These are phyloP conservation scores for Nicotiana obtusifolia DNA, from an alignment of 257 asterid species.

Conservation along the genomic window DNA sequence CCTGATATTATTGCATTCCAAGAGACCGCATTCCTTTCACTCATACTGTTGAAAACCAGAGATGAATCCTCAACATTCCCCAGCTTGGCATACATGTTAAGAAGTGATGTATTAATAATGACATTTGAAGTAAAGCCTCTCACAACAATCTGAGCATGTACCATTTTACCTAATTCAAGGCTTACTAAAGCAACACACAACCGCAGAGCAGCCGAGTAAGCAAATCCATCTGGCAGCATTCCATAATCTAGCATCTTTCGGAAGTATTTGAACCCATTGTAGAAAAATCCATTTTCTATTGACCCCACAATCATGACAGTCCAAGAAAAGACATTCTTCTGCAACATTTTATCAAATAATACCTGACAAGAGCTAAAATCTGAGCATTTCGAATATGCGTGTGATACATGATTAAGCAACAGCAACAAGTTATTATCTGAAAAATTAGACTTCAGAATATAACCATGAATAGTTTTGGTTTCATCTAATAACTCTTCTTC, in stretches of 20 bases:
- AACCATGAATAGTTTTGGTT: constrained; percentile 36
- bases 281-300: constrained; percentile 24
- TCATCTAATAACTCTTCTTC: constrained; percentile 24
- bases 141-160: constrained; percentile 40
- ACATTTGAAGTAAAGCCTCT: constrained; percentile 42
- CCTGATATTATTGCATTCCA: constrained; percentile 65
- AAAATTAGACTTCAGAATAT: constrained; percentile 28
- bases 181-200: constrained; percentile 37
- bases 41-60: constrained; percentile 37
- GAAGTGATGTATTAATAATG: constrained; percentile 42
- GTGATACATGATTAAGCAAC: constrained; percentile 42
- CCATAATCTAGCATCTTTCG: constrained; percentile 34
- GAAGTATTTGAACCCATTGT: constrained; percentile 31
- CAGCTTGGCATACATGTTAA: constrained; percentile 42
- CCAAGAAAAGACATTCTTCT: constrained; percentile 46
- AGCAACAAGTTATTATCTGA: constrained; percentile 30
- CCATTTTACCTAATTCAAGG: constrained; percentile 32
- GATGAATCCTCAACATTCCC: constrained; percentile 34
- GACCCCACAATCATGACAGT: constrained; percentile 46
- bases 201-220: constrained; percentile 38
- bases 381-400: constrained; percentile 50
- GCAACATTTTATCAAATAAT: constrained; percentile 30
- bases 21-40: constrained; percentile 36
- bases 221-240: constrained; percentile 35
- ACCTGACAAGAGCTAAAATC: constrained; percentile 30